Percentiles rank a stretch among this genome's conserved stretches.
Conservation (phyloP, 192 early-diverging fungal genomes). For the Oehlia diaphana region DNA sequence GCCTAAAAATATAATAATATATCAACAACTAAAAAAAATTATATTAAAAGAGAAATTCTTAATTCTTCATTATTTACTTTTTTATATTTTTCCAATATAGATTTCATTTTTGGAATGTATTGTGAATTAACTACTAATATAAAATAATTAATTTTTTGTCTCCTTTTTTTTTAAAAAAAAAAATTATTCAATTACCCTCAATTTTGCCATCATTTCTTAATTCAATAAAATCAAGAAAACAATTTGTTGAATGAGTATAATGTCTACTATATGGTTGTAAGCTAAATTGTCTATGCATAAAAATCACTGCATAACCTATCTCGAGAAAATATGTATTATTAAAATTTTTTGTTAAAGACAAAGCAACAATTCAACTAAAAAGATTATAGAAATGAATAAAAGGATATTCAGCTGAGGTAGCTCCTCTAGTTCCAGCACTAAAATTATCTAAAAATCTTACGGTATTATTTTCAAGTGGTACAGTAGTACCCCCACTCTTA, state of each 20-base stretch:
- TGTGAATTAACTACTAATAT: conserved; percentile 57
- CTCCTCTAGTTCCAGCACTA: conserved; percentile 92
- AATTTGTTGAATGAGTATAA: conserved; percentile 59
- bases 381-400: background rate
- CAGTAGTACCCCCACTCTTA: conserved; percentile 91
- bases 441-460: conserved; percentile 99
- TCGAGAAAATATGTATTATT: conserved; percentile 62
- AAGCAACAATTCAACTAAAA: background rate
- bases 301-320: conserved; percentile 92
- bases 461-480: conserved; percentile 92
- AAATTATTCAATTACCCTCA: conserved; percentile 43
- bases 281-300: conserved; percentile 90
- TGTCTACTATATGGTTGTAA: conserved; percentile 92
- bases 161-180: too few species aligned
- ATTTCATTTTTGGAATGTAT: conserved; percentile 66
- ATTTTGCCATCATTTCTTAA: conserved; percentile 59
- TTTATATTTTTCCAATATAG: conserved; percentile 66
- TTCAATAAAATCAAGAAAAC: conserved; percentile 84
- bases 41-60: background rate
- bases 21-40: background rate
- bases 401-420: conserved; percentile 86
- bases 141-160: background rate
- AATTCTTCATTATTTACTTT: conserved; percentile 37
- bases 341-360: background rate
- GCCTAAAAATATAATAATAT: conserved; percentile 44